Conservation (phyloP, 148 eudicot species). For the Agrostemma githago region DNA sequence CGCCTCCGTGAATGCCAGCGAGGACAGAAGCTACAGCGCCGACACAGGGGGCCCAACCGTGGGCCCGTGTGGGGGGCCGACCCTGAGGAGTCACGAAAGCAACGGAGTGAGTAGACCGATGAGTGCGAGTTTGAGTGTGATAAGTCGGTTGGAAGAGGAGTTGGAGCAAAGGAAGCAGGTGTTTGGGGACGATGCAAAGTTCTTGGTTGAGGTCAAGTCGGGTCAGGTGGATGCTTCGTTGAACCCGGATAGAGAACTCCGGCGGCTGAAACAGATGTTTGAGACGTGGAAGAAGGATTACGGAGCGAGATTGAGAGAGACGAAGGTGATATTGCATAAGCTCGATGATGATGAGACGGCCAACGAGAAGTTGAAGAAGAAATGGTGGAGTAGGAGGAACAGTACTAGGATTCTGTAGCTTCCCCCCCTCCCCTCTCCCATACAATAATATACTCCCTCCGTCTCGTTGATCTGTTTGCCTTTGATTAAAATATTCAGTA, state of each 20-base stretch:
- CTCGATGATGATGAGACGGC: slow-evolving; percentile 61
- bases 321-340: slow-evolving; percentile 75
- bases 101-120: slow-evolving; percentile 46
- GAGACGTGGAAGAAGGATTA: slow-evolving; percentile 97
- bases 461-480: too few species aligned
- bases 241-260: slow-evolving; percentile 77
- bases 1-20: slow-evolving; percentile 52
- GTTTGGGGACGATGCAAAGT: slow-evolving; percentile 87
- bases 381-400: slow-evolving; percentile 93
- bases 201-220: slow-evolving; percentile 90
- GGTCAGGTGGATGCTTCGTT: slow-evolving; percentile 76
- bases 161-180: slow-evolving; percentile 92
- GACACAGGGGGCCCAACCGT: slow-evolving; percentile 34
- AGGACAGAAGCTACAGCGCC: slow-evolving; percentile 45
- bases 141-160: slow-evolving; percentile 80
- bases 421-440: not conserved
- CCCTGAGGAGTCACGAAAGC: slow-evolving; percentile 38
- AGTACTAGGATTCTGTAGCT: slow-evolving; percentile 49
- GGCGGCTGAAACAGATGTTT: slow-evolving; percentile 80
- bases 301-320: slow-evolving; percentile 70
- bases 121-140: slow-evolving; percentile 75
- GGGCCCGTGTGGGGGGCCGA: slow-evolving; percentile 26
- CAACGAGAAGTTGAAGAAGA: slow-evolving; percentile 54
- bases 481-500: too few species aligned
- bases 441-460: too few species aligned